Conservation (phyloP, 2,329 filamentous ascomycete genomes). For the Scolecobasidium constrictum region DNA sequence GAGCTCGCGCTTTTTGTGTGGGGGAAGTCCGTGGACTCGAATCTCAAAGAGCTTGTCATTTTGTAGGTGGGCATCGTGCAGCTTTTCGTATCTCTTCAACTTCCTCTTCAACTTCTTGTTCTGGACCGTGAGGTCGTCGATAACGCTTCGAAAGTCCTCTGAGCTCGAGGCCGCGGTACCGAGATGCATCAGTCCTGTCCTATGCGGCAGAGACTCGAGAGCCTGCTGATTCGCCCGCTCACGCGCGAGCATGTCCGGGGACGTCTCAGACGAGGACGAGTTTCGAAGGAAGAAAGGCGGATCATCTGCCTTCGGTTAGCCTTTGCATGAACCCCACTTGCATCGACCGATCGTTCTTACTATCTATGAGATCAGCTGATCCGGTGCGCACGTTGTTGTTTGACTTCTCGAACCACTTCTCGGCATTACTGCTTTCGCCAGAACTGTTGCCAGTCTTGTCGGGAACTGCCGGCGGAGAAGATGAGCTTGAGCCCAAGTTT, state of each 20-base stretch:
- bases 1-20: slow-evolving; percentile 63
- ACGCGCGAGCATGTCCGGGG: slow-evolving; percentile 21
- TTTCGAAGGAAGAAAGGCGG: slow-evolving; percentile 34
- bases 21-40: slow-evolving; percentile 62
- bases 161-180: slow-evolving; percentile 32
- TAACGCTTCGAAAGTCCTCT: slow-evolving; percentile 71
- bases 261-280: slow-evolving; percentile 33
- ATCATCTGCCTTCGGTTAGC: slow-evolving; percentile 20
- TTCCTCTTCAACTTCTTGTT: slow-evolving; percentile 70
- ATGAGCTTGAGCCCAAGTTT: slow-evolving; percentile 25
- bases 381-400: slow-evolving; percentile 35
- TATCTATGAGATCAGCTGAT: slow-evolving; percentile 28
- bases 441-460: slow-evolving; percentile 28
- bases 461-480: slow-evolving; percentile 19
- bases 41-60: slow-evolving; percentile 77
- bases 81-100: slow-evolving; percentile 58
- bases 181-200: slow-evolving; percentile 4
- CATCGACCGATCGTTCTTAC: slow-evolving; percentile 16
- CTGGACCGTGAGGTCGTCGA: slow-evolving; percentile 76
- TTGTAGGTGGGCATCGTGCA: slow-evolving; percentile 54
- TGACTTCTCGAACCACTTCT: slow-evolving; percentile 40
- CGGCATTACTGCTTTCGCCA: slow-evolving; percentile 40
- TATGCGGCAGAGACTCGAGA: slow-evolving; percentile 10
- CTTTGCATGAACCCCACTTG: neutral
- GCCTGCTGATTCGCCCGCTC: slow-evolving; percentile 14